phyloP scores from a whole-genome alignment of 75 land plant genomes.

The Larix kaempferi region DNA sequence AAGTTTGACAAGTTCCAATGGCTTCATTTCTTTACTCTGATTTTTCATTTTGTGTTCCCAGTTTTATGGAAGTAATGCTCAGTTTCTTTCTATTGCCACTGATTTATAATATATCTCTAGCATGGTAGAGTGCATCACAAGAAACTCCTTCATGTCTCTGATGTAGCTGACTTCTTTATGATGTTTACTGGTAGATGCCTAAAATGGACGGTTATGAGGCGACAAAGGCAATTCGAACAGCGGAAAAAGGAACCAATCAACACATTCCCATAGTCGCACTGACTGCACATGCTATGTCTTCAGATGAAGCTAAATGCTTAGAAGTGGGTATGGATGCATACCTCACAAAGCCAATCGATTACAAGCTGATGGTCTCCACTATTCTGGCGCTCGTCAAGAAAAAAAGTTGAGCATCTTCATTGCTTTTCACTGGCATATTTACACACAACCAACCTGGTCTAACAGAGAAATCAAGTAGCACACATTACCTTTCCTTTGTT shows the following conservation, averaged over 20 bases:
- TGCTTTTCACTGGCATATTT: background rate
- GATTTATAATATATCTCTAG: background rate
- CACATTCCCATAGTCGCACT: slow-evolving; percentile 86
- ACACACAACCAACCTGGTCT: background rate
- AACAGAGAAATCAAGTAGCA: background rate
- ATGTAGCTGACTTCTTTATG: background rate
- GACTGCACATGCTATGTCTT: slow-evolving; percentile 90
- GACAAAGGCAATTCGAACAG: slow-evolving; percentile 61
- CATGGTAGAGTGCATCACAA: background rate
- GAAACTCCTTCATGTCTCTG: background rate
- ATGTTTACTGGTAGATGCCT: slow-evolving; percentile 61
- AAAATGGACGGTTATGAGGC: slow-evolving; percentile 92
- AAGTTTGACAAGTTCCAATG: background rate
- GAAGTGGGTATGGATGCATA: slow-evolving; percentile 93
- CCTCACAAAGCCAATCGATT: slow-evolving; percentile 84
- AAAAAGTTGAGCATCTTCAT: background rate
- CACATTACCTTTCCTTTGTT: background rate
- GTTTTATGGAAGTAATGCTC: background rate
- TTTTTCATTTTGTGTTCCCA: background rate
- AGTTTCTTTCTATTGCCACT: background rate
- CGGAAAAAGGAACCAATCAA: slow-evolving; percentile 42
- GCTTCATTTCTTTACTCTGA: background rate
- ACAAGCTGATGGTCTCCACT: slow-evolving; percentile 71
- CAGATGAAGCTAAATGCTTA: slow-evolving; percentile 84
- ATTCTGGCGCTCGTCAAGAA: slow-evolving; percentile 57